A percentile compares a stretch with the other conserved stretches of the same genome.
phyloP scores from a whole-genome alignment of 805 yeast species.

The Candida wancherniae region DNA sequence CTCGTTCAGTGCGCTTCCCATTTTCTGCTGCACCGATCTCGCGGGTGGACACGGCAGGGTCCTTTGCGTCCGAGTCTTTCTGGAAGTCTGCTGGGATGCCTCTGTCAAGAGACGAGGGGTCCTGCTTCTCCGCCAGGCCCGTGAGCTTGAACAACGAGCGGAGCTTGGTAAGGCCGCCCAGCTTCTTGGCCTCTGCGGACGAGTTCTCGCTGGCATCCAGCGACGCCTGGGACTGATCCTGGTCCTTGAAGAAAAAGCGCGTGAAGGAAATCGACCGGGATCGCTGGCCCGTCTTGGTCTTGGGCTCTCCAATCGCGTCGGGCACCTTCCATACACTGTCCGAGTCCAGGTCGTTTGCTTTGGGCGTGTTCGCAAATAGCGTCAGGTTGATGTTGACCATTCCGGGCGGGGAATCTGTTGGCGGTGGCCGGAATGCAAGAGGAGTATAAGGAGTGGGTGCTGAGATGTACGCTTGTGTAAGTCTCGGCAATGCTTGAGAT shows the following conservation, averaged over 20 bases:
- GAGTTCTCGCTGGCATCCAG: slow-evolving; percentile 3
- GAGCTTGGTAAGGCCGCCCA: slow-evolving; percentile 6
- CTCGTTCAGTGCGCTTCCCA: slow-evolving; percentile 5
- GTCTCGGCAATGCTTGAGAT: too few relatives aligned
- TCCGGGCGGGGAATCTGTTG: not conserved
- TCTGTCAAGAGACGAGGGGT: not conserved
- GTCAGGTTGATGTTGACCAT: slow-evolving; percentile 20
- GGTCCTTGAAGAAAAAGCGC: slow-evolving; percentile 23
- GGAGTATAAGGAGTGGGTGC: too few relatives aligned
- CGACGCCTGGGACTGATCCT: slow-evolving; percentile 7
- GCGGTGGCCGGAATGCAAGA: not conserved
- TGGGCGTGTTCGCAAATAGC: slow-evolving; percentile 12
- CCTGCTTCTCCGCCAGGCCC: not conserved
- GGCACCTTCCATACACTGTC: slow-evolving; percentile 17
- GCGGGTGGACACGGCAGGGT: too few relatives aligned
- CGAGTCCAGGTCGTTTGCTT: slow-evolving; percentile 9
- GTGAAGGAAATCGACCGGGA: slow-evolving; percentile 26
- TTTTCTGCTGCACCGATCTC: too few relatives aligned
- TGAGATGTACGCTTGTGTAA: too few relatives aligned
- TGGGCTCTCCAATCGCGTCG: slow-evolving; percentile 5
- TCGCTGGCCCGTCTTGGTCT: slow-evolving; percentile 11
- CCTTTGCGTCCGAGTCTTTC: too few relatives aligned
- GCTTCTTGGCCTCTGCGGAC: slow-evolving; percentile 5
- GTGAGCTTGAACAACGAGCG: slow-evolving; percentile 6
- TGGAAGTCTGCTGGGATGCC: not conserved